Base-by-base conservation (phyloP, 768 basidiomycete species). In the Neoboletus subvelutipes region DNA sequence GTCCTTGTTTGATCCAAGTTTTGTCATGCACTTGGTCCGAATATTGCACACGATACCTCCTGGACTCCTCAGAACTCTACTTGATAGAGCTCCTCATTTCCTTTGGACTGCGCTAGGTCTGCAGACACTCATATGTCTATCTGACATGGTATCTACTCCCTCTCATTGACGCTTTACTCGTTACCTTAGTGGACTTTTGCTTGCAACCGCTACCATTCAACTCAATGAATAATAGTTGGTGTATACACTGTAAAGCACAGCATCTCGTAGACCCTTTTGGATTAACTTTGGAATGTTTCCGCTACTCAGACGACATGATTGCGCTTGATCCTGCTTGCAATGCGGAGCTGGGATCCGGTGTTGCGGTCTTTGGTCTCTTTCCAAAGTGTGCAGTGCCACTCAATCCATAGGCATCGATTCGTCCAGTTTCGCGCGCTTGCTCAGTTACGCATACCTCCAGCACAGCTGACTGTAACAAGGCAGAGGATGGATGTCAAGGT, bases 401-500 rank as follows among this genome's bases (percentile, higher is more conserved):
- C 36, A 4, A 18, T 28, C 2, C 33, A 56, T 40, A 41, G 28
- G 28, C 28, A 34, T 26, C 50, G 45, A 54, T 50, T 49, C 24
- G 39, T 28, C 43, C 49, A 29, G 29, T 28, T 36, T 45, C 57
- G n/a, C 43, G 17, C 36, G 20, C 22, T 45, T 15, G 9, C 20
- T 46, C 31, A 12, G 6, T 51, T 54, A 18, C 53, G 1, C 36
- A 70, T 73, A 63, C 50, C 69, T 33, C 67, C 55, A 33, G 28
- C 65, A n/a, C 63, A 50, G 11, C 74, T 71, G 10, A 67, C 68
- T 12, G 62, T 64, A 1, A 80, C 80, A 64, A 79, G 65, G 59
- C 73, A 71, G 58, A 83, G 77, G 68, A 75, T 79, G 73, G 73
- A 75, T 34, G 70, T 73, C 55, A 78, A 76, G 64, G 72, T 76